Evolutionary conservation across 2,329 filamentous ascomycete genomes (phyloP).

Genomic region (Pseudopyrenochaeta lycopersici): DNA sequence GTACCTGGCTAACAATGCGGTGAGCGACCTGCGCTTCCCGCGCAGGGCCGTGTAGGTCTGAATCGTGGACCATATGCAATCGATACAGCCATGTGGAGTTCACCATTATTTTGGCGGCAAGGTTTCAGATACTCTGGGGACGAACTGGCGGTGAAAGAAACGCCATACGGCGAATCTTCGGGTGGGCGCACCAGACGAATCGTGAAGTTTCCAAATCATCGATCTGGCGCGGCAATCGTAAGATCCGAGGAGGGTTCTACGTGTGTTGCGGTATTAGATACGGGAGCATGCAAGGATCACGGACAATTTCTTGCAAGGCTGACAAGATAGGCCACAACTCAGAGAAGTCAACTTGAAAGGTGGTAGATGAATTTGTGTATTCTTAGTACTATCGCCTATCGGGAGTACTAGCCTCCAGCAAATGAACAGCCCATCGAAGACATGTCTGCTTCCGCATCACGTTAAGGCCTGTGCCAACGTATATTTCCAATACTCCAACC

Average conservation of each 20-base stretch:
- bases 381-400: conserved; percentile 7
- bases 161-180: background rate
- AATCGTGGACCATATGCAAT: conserved; percentile 6
- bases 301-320: background rate
- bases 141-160: conserved; percentile 13
- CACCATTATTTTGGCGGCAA: background rate
- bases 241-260: background rate
- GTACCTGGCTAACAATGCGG: conserved; percentile 18
- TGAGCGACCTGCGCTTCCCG: conserved; percentile 14
- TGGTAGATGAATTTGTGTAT: conserved; percentile 7
- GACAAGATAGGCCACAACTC: too few relatives aligned
- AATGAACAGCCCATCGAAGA: conserved; percentile 7
- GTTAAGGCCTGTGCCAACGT: background rate
- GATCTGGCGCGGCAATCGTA: background rate
- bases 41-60: conserved; percentile 8
- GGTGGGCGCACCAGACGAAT: background rate
- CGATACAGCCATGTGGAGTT: conserved; percentile 9
- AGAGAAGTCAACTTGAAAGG: background rate
- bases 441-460: conserved; percentile 11
- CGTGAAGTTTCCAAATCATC: background rate
- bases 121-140: conserved; percentile 11
- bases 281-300: too few relatives aligned
- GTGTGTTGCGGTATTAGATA: background rate
- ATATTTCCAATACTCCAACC: background rate
- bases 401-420: conserved; percentile 10